Conservation (phyloP, 2,329 filamentous ascomycete species). For the Aspergillus terreus region DNA sequence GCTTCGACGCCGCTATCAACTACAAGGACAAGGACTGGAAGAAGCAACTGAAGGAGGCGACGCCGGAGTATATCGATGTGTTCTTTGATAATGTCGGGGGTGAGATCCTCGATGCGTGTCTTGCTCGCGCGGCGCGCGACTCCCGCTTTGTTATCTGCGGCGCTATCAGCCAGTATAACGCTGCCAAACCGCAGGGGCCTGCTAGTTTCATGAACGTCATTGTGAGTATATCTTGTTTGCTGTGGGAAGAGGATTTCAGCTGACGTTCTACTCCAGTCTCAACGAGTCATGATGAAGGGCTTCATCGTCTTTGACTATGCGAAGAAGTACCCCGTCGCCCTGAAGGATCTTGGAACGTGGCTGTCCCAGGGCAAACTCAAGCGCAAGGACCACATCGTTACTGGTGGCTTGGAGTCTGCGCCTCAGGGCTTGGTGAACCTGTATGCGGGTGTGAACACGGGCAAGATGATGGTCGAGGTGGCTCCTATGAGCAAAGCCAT, state of each 20-base stretch:
- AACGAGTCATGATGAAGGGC: conserved; percentile 56
- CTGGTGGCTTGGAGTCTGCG: conserved; percentile 63
- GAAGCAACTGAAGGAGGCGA: conserved; percentile 58
- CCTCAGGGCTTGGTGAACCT: conserved; percentile 62
- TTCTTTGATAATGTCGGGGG: conserved; percentile 74
- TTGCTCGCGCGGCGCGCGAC: conserved; percentile 59
- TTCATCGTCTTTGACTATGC: conserved; percentile 71
- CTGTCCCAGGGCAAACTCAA: conserved; percentile 68
- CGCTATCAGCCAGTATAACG: conserved; percentile 66
- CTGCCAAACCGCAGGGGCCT: conserved; percentile 52
- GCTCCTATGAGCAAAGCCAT: conserved; percentile 32
- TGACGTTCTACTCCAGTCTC: conserved; percentile 24
- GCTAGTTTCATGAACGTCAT: conserved; percentile 44
- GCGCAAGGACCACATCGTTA: conserved; percentile 66
- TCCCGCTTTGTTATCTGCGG: conserved; percentile 70
- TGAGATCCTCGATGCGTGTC: conserved; percentile 64
- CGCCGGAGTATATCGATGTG: conserved; percentile 60
- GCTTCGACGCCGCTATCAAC: conserved; percentile 65
- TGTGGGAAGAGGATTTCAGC: background rate
- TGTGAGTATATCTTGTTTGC: conserved; percentile 24
- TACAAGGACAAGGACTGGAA: conserved; percentile 65
- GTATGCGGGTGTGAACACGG: conserved; percentile 67
- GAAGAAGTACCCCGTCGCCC: conserved; percentile 55
- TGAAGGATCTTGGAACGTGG: conserved; percentile 63
- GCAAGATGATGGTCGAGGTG: conserved; percentile 55